These are phyloP conservation scores for Pholiota molesta DNA, from an alignment of 768 basidiomycete species.

Conservation along the genomic window DNA sequence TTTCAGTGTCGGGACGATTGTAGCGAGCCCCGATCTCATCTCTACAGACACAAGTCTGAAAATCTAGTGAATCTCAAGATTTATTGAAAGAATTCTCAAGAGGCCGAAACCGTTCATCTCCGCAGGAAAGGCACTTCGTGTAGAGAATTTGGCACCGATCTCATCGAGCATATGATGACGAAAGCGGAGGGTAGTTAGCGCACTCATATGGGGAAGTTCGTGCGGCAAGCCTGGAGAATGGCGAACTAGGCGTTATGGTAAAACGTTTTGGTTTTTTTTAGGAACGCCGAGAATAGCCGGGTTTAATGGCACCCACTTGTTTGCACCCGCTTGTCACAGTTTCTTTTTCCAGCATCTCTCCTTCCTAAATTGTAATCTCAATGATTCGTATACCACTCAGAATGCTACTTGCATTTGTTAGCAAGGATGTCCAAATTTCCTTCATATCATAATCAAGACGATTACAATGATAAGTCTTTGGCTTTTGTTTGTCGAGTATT, in stretches of 20 bases:
- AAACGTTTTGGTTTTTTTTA: constrained; percentile 8
- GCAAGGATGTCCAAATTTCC: neutral
- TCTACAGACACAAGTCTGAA: constrained; percentile 24
- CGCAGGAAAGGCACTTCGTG: constrained; percentile 28
- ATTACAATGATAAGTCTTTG: neutral
- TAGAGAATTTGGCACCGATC: constrained; percentile 32
- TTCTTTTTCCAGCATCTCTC: constrained; percentile 25
- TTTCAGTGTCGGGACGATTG: constrained; percentile 28
- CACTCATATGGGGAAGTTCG: constrained; percentile 3
- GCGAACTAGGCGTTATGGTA: neutral
- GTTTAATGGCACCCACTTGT: constrained; percentile 2
- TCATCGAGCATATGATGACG: constrained; percentile 23
- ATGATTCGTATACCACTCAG: neutral
- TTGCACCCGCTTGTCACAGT: constrained; percentile 12
- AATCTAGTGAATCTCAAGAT: constrained; percentile 41
- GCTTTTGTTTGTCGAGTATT: neutral
- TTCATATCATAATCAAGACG: neutral
- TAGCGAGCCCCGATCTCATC: constrained; percentile 36
- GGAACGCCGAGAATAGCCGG: constrained; percentile 13
- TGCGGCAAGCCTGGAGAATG: neutral
- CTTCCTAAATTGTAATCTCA: constrained; percentile 20
- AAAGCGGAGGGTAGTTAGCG: constrained; percentile 9
- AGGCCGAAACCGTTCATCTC: constrained; percentile 30
- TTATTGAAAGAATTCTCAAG: constrained; percentile 33
- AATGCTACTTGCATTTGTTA: neutral